Evolutionary conservation across 2,329 filamentous ascomycete genomes (phyloP), one percentile per base, ranked within the genome.

Genomic region (Sclerotinia spermophila): DNA sequence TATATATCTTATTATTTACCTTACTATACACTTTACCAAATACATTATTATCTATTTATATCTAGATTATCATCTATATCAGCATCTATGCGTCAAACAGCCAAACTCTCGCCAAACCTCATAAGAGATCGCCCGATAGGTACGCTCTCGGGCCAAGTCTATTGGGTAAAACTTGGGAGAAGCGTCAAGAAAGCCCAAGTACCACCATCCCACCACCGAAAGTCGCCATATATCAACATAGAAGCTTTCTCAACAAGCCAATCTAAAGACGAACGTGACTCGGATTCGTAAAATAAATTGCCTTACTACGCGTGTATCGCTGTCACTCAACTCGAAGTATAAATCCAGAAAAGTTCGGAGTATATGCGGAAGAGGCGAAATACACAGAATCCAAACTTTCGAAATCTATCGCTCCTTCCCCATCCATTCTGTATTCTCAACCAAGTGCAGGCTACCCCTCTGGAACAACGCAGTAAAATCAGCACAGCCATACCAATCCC

Each of bases 401-500:
- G 11, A 62, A 27, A 62, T 17, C 1, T 6, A 13, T 5, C 10
- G 27, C 19, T 15, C 19, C 19, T 62, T 45, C 59, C 27, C 33
- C 42, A 24, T 45, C 27, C 38, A 42, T 13, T 5, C 19, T 17
- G n/a, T 7, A n/a, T 62, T 27, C 3, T 5, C 11, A 15, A 35
- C 11, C 17, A 19, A 44, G 6, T 44, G 19, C 8, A 44, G 42
- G 21, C 10, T 11, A 42, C 35, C 27, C 38, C 11, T 6, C 55
- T 58, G 15, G 5, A 38, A 56, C 7, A 7, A 2, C 24, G 21
- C 33, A 62, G 17, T 33, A 30, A 1, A 62, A 33, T 45, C 59
- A 24, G 0, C n/a, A 5, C 27, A 8, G 11, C 3, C 21, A n/a
- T 13, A 19, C 11, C 2, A 10, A 10, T 11, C 8, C 21, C 5